These are phyloP conservation scores for Alternaria angustiovoidea DNA, from an alignment of 2,329 filamentous ascomycete genomes.

Conservation along the genomic window DNA sequence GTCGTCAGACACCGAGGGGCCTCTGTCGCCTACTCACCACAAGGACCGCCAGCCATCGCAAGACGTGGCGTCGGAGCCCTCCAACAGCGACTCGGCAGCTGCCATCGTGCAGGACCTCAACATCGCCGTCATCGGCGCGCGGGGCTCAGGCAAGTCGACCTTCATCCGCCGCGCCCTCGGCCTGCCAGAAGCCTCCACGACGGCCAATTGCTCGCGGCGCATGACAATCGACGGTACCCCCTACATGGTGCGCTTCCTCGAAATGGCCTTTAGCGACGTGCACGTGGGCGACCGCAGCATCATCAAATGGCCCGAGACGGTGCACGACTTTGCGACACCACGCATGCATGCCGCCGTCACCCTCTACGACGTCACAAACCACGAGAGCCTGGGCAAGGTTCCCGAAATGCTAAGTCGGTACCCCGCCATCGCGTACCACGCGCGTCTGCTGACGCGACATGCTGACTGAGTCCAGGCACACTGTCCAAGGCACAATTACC, in stretches of 20 bases:
- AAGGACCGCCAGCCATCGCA: conserved; percentile 32
- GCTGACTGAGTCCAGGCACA: conserved; percentile 65
- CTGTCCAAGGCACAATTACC: conserved; percentile 77
- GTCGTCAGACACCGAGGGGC: conserved; percentile 50
- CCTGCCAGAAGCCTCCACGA: conserved; percentile 55
- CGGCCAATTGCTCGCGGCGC: conserved; percentile 59
- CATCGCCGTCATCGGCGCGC: conserved; percentile 64
- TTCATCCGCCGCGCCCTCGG: conserved; percentile 67
- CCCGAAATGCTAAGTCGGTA: conserved; percentile 80
- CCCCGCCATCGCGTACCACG: conserved; percentile 2
- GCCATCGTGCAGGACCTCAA: conserved; percentile 61
- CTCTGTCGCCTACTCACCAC: conserved; percentile 47
- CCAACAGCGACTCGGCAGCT: conserved; percentile 38
- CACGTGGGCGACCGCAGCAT: conserved; percentile 59
- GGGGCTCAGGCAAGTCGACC: conserved; percentile 65
- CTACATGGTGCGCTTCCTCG: conserved; percentile 66
- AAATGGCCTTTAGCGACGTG: conserved; percentile 63
- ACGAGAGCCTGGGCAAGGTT: conserved; percentile 76
- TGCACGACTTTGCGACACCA: conserved; percentile 73
- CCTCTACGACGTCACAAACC: conserved; percentile 86
- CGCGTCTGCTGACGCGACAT: conserved; percentile 10
- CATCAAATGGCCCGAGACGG: conserved; percentile 65
- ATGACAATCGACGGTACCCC: conserved; percentile 64
- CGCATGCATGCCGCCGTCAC: conserved; percentile 83
- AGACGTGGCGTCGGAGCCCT: conserved; percentile 31